These are phyloP conservation scores for Coccinonectria pachysandricola DNA, from an alignment of 2,329 filamentous ascomycete species.

Conservation along the genomic window DNA sequence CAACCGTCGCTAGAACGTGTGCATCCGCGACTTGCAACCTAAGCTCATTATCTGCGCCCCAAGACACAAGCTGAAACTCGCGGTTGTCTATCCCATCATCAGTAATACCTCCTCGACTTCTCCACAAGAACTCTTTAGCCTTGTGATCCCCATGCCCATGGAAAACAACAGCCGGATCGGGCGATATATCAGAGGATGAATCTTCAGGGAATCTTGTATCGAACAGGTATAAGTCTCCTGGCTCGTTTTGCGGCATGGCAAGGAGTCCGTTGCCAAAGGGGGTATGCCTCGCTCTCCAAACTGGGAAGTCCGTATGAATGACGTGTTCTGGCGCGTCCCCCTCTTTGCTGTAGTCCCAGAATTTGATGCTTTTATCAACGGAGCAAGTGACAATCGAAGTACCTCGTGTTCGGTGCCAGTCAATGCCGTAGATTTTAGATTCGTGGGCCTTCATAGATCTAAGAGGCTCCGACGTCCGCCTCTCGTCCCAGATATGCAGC, in stretches of 20 bases:
- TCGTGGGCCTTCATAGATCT: conserved; percentile 78
- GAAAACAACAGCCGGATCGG: conserved; percentile 46
- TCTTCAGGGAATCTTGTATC: conserved; percentile 46
- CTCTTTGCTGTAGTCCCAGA: conserved; percentile 68
- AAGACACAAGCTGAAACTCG: conserved; percentile 88
- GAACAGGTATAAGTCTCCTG: conserved; percentile 77
- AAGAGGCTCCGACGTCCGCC: conserved; percentile 66
- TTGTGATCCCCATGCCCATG: conserved; percentile 53
- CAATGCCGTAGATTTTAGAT: conserved; percentile 90
- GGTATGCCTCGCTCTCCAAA: conserved; percentile 85
- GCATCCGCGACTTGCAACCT: conserved; percentile 65
- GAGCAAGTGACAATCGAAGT: conserved; percentile 78
- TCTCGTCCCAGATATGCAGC: conserved; percentile 82
- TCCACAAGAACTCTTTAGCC: conserved; percentile 88
- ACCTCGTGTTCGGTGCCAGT: conserved; percentile 75
- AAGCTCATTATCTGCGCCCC: conserved; percentile 79
- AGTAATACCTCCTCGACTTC: conserved; percentile 58
- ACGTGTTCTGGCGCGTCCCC: conserved; percentile 60
- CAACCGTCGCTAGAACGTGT: conserved; percentile 55
- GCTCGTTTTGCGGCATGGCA: conserved; percentile 86
- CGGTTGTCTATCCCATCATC: conserved; percentile 66
- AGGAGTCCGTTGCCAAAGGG: conserved; percentile 80
- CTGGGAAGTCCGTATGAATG: conserved; percentile 73
- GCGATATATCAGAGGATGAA: conserved; percentile 32
- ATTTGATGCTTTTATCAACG: conserved; percentile 82